Evolutionary conservation across 768 basidiomycete genomes (phyloP).

Genomic region (Boletus patriciae): DNA sequence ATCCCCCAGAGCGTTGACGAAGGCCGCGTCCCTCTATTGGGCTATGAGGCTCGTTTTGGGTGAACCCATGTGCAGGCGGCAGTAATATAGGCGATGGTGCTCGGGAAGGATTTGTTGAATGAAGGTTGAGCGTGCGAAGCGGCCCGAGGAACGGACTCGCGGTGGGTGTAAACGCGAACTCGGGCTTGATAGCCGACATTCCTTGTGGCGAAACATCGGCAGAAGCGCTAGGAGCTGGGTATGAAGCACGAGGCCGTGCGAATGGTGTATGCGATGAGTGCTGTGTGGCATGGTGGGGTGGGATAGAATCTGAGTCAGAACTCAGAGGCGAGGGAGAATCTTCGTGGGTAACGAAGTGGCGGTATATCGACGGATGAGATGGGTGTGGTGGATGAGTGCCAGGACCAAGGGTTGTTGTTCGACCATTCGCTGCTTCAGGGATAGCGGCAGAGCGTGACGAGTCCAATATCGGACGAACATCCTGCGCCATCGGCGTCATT

Average conservation of each 20-base stretch:
- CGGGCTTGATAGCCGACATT: conserved; percentile 28
- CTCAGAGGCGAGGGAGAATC: conserved; percentile 71
- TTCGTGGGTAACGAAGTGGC: conserved; percentile 44
- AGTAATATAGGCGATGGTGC: conserved; percentile 71
- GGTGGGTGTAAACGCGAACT: conserved; percentile 59
- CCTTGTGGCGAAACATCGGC: conserved; percentile 34
- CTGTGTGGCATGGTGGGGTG: conserved; percentile 29
- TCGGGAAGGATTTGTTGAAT: conserved; percentile 65
- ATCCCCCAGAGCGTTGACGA: conserved; percentile 29
- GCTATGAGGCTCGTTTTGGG: conserved; percentile 33
- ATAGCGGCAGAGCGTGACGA: conserved; percentile 16
- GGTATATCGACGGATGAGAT: conserved; percentile 33
- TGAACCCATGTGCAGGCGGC: conserved; percentile 45
- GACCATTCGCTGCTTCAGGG: conserved; percentile 18
- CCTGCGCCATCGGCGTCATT: conserved; percentile 44
- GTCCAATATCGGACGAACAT: conserved; percentile 25
- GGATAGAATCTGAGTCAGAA: conserved; percentile 57
- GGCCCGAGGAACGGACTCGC: conserved; percentile 82
- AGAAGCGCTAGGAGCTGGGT: conserved; percentile 19
- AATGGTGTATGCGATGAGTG: conserved; percentile 31
- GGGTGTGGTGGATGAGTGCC: conserved; percentile 43
- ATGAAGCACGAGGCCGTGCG: conserved; percentile 29
- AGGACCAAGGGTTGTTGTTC: conserved; percentile 21
- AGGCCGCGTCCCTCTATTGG: conserved; percentile 34
- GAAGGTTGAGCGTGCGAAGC: conserved; percentile 71